Base-by-base conservation (phyloP, 768 basidiomycete genomes). In the Tricholomella constricta region DNA sequence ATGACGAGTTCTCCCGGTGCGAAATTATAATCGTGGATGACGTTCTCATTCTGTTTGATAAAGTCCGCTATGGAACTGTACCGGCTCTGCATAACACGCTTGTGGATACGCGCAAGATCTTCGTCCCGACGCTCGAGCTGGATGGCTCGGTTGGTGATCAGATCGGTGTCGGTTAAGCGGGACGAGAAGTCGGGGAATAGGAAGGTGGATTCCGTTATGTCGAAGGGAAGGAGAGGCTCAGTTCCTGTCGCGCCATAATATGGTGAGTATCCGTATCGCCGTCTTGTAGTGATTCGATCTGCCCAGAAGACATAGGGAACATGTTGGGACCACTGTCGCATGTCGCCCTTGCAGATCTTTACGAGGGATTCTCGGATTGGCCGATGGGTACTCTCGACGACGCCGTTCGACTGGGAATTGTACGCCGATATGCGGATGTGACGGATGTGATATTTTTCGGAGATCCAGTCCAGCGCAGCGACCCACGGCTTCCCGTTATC, bases 401-500 rank as follows among this genome's bases (percentile, higher is more conserved):
- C 52, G 0, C 78, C 68, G n/a, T 80, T 78, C 0, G 73, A 72
- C 2, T 61, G 66, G 0, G 70, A 77, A 45, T 79, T 79, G 60
- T 78, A 79, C 0, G 68, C 59, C 0, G 69, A 74, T 2, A 79
- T 76, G 0, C 62, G 52, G 12, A 79, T 78, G 34, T 77, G 73
- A 0, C 54, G 45, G 15, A 80, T 75, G 3, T 70, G 49, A 14
- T 71, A 71, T 9, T 57, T 55, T 11, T 57, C 48, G 4, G 52
- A 45, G 0, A 68, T 47, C 35, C 37, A 55, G 1, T 61, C 44
- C 6, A 57, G 11, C 4, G 65, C 73, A 0, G 59, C 53, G 1
- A 72, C 25, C n/a, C 68, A 70, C 0, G 65, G 64, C 0, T 66
- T 56, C 0, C 73, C 69, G 43, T 76, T 77, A 54, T 73, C 71